Base-by-base conservation (phyloP, 306 rosid genomes). In the Fagus crenata region DNA sequence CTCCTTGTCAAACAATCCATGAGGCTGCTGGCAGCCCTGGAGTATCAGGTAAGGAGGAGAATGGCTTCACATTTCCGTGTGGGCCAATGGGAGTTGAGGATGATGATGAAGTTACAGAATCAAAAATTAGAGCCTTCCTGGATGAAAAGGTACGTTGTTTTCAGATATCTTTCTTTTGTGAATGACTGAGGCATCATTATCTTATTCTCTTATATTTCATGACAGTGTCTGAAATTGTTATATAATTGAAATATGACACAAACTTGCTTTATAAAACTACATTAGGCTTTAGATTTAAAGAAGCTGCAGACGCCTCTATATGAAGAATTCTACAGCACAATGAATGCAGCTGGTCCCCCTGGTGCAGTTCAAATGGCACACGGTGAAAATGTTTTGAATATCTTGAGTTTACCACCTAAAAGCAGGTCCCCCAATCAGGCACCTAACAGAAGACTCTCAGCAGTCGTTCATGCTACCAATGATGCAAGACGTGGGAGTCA, bases 61-160 rank as follows among this genome's bases (percentile, higher is more conserved):
- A 58, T 54, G 88, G 81, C 31, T 87, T 88, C 75, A 76, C 89
- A 63, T 89, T 86, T 85, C 85, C 87, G 73, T 76, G 82, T 76
- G 91, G 92, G 74, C 92, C 89, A 77, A 49, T 76, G 54, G 86
- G 80, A 32, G 87, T 73, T 63, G 98, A 92, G 77, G 96, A 94
- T 72, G 96, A 94, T 55, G 97, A 92, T 75, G 98, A 94, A 80
- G 92, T 94, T 58, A 90, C 97, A 0, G 98, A 93, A 60, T 86
- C 84, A 40, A 94, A 94, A 85, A 94, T 94, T 78, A 87, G 89
- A 90, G 93, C 89, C 79, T 94, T 94, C 84, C 80, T 94, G 51
- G 97, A 92, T 69, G 95, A 83, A 39, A 94, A 92, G 97, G 97
- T 94, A 75, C 75, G 64, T 78, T 75, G n/a, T 41, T 32, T 17